Base-by-base conservation (phyloP, 2,329 filamentous ascomycete genomes). In the Hymenoscyphus occultus region DNA sequence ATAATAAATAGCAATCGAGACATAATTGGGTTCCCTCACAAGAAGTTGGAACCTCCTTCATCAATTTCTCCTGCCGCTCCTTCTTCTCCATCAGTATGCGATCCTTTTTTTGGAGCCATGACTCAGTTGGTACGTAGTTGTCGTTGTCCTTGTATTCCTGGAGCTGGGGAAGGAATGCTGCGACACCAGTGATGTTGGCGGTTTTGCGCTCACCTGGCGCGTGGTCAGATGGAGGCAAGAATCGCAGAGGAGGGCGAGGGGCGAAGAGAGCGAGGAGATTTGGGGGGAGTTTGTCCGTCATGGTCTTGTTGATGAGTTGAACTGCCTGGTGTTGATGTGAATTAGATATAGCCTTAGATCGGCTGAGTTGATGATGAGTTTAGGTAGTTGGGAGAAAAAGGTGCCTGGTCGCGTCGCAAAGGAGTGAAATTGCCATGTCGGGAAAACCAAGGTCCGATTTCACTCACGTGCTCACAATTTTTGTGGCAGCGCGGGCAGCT, bases 231-330 rank as follows among this genome's bases (percentile, higher is more conserved):
- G 93, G 91, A 67, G 90, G 90, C 67, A 97, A 87, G 84, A 92
- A 98, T 78, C 93, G 90, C 76, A 98, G 82, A 66, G 94, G 90
- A 72, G 95, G 95, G 66, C 95, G 91, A 76, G 95, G 92, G 80
- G 94, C 91, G 81, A 99, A 99, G 71, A 98, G 91, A 79, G 91
- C 91, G 73, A 98, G 85, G 66, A 98, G 86, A 77, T 96, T 94
- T 64, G 91, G 92, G 65, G 95, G 94, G 22, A 99, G 90, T 80
- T 96, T 95, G 84, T 97, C 94, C 60, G 95, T 98, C 95, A 98
- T 99, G 68, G 72, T 81, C 3, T 7, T 12, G 57, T 39, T 57
- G 56, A n/a, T 14, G 54, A 39, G 7, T 22, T 5, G 51, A n/a
- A 16, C 16, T 28, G 14, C n/a, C 54, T 58, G 73, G 65, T 35